These are phyloP conservation scores for Colletotrichum somersetense DNA, from an alignment of 2,329 filamentous ascomycete species.

Conservation along the genomic window DNA sequence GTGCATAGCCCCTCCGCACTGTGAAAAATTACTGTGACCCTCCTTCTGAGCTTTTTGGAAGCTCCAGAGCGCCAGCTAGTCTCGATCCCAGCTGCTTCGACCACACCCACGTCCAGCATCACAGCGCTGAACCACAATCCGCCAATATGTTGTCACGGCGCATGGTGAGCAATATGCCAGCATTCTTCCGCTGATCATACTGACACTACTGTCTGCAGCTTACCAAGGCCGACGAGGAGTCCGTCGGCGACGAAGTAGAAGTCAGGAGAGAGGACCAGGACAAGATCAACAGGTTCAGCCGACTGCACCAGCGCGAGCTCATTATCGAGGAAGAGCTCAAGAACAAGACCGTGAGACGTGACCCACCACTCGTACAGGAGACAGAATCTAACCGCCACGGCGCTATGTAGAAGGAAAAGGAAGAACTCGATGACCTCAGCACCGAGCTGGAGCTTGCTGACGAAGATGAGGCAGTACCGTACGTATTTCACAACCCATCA, in stretches of 20 bases:
- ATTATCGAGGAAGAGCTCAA: conserved; percentile 84
- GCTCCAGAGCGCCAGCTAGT: conserved; percentile 11
- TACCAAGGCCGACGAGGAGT: conserved; percentile 90
- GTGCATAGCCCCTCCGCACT: conserved; percentile 27
- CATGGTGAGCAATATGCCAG: conserved; percentile 61
- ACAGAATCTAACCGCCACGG: conserved; percentile 37
- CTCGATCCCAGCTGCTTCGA: conserved; percentile 15
- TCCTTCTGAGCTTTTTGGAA: conserved; percentile 41
- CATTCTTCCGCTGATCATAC: neutral
- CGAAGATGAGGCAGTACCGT: conserved; percentile 95
- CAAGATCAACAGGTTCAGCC: conserved; percentile 98
- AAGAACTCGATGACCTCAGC: conserved; percentile 93
- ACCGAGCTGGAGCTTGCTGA: conserved; percentile 94
- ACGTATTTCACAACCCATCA: conserved; percentile 45
- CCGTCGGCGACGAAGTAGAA: conserved; percentile 84
- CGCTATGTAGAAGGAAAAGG: conserved; percentile 87
- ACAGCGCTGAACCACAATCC: conserved; percentile 5
- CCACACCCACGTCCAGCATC: conserved; percentile 14
- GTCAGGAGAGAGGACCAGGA: conserved; percentile 98
- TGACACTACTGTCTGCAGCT: conserved; percentile 68
- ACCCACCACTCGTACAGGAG: accelerated
- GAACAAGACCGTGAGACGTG: conserved; percentile 77
- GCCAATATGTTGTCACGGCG: conserved; percentile 66
- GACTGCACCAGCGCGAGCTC: conserved; percentile 88
- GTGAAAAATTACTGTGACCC: conserved; percentile 26